phyloP scores from a whole-genome alignment of 176 grass and related monocot species.

The Carex scoparia region DNA sequence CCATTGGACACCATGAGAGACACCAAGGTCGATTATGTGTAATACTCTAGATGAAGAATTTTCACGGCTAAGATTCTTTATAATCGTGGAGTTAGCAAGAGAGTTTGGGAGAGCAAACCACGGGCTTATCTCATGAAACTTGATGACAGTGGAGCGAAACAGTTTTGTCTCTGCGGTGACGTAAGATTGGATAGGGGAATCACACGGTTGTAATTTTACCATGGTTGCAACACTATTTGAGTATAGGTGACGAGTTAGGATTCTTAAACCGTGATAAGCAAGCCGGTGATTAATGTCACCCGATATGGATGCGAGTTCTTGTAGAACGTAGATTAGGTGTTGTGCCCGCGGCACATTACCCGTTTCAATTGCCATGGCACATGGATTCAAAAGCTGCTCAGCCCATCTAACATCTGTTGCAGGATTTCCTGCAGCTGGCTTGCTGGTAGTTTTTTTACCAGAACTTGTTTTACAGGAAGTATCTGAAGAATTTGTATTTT shows the following conservation, averaged over 20 bases:
- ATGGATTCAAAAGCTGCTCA: constrained; percentile 82
- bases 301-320: constrained; percentile 64
- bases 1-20: constrained; percentile 98
- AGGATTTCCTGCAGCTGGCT: constrained; percentile 29
- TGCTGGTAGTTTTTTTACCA: constrained; percentile 33
- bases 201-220: constrained; percentile 28
- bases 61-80: constrained; percentile 24
- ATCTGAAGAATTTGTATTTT: constrained; percentile 23
- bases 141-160: constrained; percentile 75
- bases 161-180: constrained; percentile 43
- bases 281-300: constrained; percentile 95
- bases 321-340: constrained; percentile 73
- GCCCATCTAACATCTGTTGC: constrained; percentile 68
- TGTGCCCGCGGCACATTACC: constrained; percentile 66
- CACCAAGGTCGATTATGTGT: constrained; percentile 82
- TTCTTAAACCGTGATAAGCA: constrained; percentile 55
- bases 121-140: constrained; percentile 90
- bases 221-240: constrained; percentile 23
- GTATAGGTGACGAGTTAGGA: constrained; percentile 30
- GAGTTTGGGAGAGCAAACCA: constrained; percentile 89
- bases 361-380: constrained; percentile 54
- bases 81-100: constrained; percentile 78
- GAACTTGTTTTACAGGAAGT: constrained; percentile 12
- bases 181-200: constrained; percentile 36
- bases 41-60: constrained; percentile 20